These are phyloP conservation scores for Skeletonema marinoi DNA, from an alignment of 108 stramenopile genomes.

Conservation along the genomic window DNA sequence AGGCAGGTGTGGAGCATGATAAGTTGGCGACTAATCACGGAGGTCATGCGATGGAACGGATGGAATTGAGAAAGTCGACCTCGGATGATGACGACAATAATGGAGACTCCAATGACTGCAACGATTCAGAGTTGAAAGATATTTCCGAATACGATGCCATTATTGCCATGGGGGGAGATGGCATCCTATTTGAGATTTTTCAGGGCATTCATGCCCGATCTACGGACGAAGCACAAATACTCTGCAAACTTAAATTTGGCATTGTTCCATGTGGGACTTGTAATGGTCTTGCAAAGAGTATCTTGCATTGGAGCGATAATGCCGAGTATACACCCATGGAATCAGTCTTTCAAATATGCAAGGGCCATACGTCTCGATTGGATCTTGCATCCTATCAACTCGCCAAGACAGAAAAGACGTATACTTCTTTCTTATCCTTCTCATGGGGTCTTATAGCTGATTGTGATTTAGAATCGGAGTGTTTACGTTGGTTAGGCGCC, in stretches of 20 bases:
- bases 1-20: slow-evolving; percentile 70
- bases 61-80: slow-evolving; percentile 17
- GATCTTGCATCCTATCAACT: slow-evolving; percentile 73
- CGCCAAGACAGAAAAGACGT: slow-evolving; percentile 27
- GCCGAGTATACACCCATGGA: slow-evolving; percentile 57
- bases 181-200: slow-evolving; percentile 78
- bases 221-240: slow-evolving; percentile 38
- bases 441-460: slow-evolving; percentile 89
- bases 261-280: slow-evolving; percentile 81
- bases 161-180: slow-evolving; percentile 86
- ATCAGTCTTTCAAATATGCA: slow-evolving; percentile 76
- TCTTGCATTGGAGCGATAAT: slow-evolving; percentile 45
- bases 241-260: slow-evolving; percentile 63
- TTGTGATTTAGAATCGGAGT: slow-evolving; percentile 88
- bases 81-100: neutral
- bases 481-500: slow-evolving; percentile 68
- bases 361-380: slow-evolving; percentile 53
- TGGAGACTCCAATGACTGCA: slow-evolving; percentile 15
- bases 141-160: slow-evolving; percentile 69
- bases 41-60: slow-evolving; percentile 75
- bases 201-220: slow-evolving; percentile 65
- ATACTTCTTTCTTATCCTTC: slow-evolving; percentile 78
- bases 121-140: slow-evolving; percentile 34
- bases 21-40: slow-evolving; percentile 50
- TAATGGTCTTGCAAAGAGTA: slow-evolving; percentile 83